Evolutionary conservation across 1,139 yeast species (phyloP).

Genomic region (Lodderomyces orthopsilosis): DNA sequence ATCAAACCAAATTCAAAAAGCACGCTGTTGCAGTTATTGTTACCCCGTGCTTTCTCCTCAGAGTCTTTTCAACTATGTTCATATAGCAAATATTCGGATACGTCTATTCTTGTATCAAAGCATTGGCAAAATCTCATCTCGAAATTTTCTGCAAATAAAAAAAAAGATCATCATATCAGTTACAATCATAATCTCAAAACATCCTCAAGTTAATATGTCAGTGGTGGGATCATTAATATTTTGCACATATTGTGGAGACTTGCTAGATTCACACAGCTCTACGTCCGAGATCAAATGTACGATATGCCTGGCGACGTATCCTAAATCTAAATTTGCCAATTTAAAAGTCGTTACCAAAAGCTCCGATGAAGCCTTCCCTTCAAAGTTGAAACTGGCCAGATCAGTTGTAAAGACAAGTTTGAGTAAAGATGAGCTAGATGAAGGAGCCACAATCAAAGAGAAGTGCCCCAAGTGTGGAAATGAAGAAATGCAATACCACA

Average conservation of each 20-base stretch:
- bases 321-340: constrained; percentile 60
- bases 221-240: constrained; percentile 93
- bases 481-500: constrained; percentile 97
- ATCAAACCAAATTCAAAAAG: no score
- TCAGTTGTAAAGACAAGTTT: constrained; percentile 88
- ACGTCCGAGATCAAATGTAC: constrained; percentile 54
- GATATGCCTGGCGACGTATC: constrained; percentile 63
- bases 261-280: constrained; percentile 67
- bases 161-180: not conserved
- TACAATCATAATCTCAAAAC: constrained; percentile 2
- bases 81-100: no score
- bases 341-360: constrained; percentile 85
- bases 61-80: no score
- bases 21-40: no score
- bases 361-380: constrained; percentile 90
- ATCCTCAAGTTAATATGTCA: constrained; percentile 52
- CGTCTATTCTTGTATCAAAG: no score
- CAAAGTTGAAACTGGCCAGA: constrained; percentile 71
- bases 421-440: constrained; percentile 76
- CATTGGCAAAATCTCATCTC: no score
- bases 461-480: constrained; percentile 97
- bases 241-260: constrained; percentile 90
- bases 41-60: no score
- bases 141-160: not conserved
- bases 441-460: constrained; percentile 94